Conservation (phyloP, 441 rosid genomes). For the Bruguiera hainesii region DNA sequence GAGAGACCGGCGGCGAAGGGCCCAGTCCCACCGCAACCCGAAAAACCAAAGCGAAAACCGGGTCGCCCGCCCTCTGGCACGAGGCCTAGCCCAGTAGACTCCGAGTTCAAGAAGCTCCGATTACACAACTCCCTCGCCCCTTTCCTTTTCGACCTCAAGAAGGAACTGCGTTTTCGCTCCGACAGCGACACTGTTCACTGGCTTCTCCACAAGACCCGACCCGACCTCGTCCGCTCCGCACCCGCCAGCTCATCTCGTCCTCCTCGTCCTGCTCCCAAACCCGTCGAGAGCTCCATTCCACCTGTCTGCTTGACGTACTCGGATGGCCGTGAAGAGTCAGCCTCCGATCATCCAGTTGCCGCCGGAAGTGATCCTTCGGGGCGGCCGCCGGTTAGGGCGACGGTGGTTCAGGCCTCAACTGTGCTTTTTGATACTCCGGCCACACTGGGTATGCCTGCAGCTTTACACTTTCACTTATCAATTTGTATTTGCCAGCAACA, state of each 20-base stretch:
- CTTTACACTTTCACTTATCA: not conserved
- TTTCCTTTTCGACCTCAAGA: constrained; percentile 7
- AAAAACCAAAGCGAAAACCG: constrained; percentile 1
- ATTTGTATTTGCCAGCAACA: too few species aligned
- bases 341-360: not conserved
- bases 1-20: not conserved
- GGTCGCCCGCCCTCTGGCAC: not conserved
- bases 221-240: constrained; percentile 7
- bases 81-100: not conserved
- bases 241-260: not conserved
- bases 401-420: constrained; percentile 87
- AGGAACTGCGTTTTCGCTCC: constrained; percentile 17
- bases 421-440: constrained; percentile 79
- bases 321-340: not conserved
- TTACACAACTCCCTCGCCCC: constrained; percentile 5
- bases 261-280: not conserved
- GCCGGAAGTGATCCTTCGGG: not conserved
- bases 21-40: not conserved
- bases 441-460: constrained; percentile 48
- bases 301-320: constrained; percentile 9
- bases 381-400: constrained; percentile 36
- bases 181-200: constrained; percentile 7
- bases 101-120: constrained; percentile 6
- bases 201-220: constrained; percentile 22
- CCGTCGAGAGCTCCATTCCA: not conserved